Evolutionary conservation across 805 yeast species (phyloP).

Genomic region (Lipomyces sp.): DNA sequence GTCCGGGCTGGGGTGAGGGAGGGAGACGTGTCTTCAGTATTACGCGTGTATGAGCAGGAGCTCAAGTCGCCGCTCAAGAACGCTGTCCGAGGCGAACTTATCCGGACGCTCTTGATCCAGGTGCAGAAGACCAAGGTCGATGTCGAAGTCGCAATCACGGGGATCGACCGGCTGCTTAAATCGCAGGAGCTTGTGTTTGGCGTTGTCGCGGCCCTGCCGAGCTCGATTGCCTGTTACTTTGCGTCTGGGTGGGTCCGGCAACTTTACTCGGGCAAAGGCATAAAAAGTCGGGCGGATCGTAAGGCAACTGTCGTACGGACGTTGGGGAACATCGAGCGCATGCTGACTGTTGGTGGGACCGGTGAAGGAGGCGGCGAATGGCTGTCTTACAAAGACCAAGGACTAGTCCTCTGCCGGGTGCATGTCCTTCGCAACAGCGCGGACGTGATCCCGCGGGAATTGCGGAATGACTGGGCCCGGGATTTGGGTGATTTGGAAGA

Average conservation of each 20-base stretch:
- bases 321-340: constrained; percentile 64
- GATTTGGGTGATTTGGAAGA: constrained; percentile 67
- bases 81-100: constrained; percentile 67
- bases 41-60: constrained; percentile 80
- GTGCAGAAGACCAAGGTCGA: constrained; percentile 97
- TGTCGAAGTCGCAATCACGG: constrained; percentile 85
- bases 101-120: constrained; percentile 82
- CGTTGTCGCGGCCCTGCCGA: constrained; percentile 84
- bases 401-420: constrained; percentile 69
- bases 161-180: constrained; percentile 85
- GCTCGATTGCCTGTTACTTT: constrained; percentile 52
- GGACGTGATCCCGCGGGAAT: constrained; percentile 53
- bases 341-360: constrained; percentile 47
- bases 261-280: constrained; percentile 44
- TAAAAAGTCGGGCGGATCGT: constrained; percentile 41
- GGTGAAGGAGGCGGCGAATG: constrained; percentile 8
- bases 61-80: constrained; percentile 70
- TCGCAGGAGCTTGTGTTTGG: constrained; percentile 96
- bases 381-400: constrained; percentile 53
- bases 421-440: constrained; percentile 61
- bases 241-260: constrained; percentile 28
- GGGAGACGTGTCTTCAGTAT: constrained; percentile 80
- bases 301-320: constrained; percentile 47
- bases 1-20: constrained; percentile 58
- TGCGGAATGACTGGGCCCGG: constrained; percentile 60